Conservation (phyloP, 371 early-diverging fungal genomes). For the Hamiltosporidium tvaerminnensis region DNA sequence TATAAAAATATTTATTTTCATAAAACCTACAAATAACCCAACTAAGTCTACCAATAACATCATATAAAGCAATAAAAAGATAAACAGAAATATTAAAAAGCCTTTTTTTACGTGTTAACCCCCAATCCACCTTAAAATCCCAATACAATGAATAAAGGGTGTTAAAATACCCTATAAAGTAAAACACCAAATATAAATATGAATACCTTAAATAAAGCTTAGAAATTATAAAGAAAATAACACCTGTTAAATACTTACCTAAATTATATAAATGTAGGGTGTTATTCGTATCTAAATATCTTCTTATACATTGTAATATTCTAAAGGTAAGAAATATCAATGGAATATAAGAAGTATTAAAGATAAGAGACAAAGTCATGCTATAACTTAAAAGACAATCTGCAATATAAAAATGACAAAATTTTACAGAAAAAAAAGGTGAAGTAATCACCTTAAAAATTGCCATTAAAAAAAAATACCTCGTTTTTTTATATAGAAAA, state of each 20-base stretch:
- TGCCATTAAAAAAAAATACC: conserved; percentile 20
- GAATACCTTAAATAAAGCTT: background rate
- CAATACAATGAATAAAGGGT: conserved; percentile 28
- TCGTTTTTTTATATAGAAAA: conserved; percentile 13
- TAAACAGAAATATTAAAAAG: conserved; percentile 33
- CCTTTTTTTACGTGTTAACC: conserved; percentile 25
- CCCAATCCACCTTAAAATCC: conserved; percentile 52
- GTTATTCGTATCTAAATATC: conserved; percentile 29
- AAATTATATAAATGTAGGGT: conserved; percentile 41
- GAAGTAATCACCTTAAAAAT: conserved; percentile 19
- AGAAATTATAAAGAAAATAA: background rate
- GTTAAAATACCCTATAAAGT: background rate
- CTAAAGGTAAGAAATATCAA: conserved; percentile 31
- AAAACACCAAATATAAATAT: background rate
- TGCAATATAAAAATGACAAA: conserved; percentile 52
- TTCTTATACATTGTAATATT: conserved; percentile 47
- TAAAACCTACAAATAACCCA: conserved; percentile 18
- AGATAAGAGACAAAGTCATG: conserved; percentile 13
- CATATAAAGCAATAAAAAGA: conserved; percentile 12
- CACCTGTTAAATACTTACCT: conserved; percentile 28
- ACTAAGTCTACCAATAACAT: conserved; percentile 20
- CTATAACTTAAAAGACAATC: conserved; percentile 41
- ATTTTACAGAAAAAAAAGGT: conserved; percentile 31
- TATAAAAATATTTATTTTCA: conserved; percentile 2
- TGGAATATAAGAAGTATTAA: conserved; percentile 1